These are phyloP conservation scores for Cryptosporidium andersoni DNA, from an alignment of 169 alveolate genomes.

Conservation along the genomic window DNA sequence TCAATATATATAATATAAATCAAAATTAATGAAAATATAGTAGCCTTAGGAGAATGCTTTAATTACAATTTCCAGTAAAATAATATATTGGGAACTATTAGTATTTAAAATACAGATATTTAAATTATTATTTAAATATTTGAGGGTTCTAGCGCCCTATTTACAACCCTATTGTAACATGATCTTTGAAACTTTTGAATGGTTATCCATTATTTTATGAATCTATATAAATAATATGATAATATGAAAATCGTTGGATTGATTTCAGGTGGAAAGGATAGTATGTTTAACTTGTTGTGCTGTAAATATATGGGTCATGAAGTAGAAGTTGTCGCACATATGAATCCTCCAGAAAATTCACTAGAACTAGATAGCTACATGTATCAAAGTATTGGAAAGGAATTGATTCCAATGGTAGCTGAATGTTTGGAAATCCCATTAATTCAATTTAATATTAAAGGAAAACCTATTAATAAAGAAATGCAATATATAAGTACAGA, in stretches of 20 bases:
- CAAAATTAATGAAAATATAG: too few relatives aligned
- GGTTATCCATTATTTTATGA: too few relatives aligned
- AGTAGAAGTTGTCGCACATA: conserved; percentile 60
- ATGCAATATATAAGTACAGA: conserved; percentile 80
- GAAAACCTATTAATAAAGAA: conserved; percentile 82
- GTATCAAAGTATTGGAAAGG: conserved; percentile 96
- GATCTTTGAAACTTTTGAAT: too few relatives aligned
- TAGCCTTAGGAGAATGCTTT: too few relatives aligned
- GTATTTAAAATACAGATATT: too few relatives aligned
- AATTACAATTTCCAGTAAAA: too few relatives aligned
- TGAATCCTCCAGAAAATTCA: conserved; percentile 72
- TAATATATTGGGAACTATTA: too few relatives aligned
- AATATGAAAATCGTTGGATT: conserved; percentile 83
- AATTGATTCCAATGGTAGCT: conserved; percentile 90
- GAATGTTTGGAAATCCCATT: conserved; percentile 91
- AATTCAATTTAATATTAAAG: conserved; percentile 80
- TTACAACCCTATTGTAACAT: too few relatives aligned
- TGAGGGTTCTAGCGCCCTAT: too few relatives aligned
- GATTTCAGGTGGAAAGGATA: conserved; percentile 89
- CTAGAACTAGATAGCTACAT: conserved; percentile 92
- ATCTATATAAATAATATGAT: background rate
- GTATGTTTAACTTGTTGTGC: conserved; percentile 77
- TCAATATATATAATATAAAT: too few relatives aligned
- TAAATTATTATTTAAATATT: too few relatives aligned
- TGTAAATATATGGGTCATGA: conserved; percentile 75